Evolutionary conservation across 345 rosid genomes (phyloP).

Genomic region (Nephelium lappaceum): DNA sequence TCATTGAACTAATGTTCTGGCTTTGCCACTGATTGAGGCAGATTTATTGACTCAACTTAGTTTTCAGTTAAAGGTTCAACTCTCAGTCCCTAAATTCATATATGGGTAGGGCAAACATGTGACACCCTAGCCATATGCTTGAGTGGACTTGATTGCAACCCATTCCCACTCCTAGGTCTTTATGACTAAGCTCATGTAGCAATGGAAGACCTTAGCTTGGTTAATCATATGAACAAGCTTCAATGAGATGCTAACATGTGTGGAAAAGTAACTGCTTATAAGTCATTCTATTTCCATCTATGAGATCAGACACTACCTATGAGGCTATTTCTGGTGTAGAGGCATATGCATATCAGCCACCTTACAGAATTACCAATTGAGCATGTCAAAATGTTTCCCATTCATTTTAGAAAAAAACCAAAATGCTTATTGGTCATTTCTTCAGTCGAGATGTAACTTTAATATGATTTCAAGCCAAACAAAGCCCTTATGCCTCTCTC

Average conservation of each 20-base stretch:
- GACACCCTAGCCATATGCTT: not conserved
- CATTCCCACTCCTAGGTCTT: not conserved
- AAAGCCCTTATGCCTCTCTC: not conserved
- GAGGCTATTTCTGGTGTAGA: not conserved
- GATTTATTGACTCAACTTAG: not conserved
- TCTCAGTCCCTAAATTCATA: not conserved
- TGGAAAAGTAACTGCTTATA: not conserved
- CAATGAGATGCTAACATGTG: not conserved
- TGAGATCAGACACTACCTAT: not conserved
- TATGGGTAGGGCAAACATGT: not conserved
- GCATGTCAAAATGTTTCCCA: not conserved
- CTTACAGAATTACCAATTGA: not conserved
- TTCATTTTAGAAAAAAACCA: conserved; percentile 1
- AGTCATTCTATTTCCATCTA: not conserved
- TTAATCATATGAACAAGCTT: not conserved
- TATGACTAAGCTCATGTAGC: not conserved
- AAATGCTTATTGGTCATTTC: not conserved
- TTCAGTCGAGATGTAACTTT: not conserved
- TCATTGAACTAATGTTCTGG: not conserved
- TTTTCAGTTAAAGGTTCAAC: not conserved
- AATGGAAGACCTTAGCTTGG: not conserved
- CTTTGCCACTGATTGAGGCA: not conserved
- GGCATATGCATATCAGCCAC: not conserved
- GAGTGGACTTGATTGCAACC: not conserved
- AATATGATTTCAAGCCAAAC: not conserved